Evolutionary conservation across 2,329 filamentous ascomycete genomes (phyloP).

Genomic region (Emmonsiellopsis sp.): DNA sequence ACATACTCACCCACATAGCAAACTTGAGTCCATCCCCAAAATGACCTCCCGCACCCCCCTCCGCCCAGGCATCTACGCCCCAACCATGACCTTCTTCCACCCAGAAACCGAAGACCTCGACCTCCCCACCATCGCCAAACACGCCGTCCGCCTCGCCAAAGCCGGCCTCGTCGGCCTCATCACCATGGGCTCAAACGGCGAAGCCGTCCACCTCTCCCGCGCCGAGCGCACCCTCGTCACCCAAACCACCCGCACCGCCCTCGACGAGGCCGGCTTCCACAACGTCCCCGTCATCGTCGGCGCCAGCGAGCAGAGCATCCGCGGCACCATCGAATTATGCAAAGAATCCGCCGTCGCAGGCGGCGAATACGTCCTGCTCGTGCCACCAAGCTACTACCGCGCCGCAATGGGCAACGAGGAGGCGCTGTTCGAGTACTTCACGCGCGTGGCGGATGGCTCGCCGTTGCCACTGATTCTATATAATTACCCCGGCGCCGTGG

Average conservation of each 20-base stretch:
- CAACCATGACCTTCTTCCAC: slow-evolving; percentile 86
- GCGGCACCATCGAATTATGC: slow-evolving; percentile 65
- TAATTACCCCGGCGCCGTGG: slow-evolving; percentile 82
- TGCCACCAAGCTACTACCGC: slow-evolving; percentile 77
- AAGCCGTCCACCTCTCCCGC: slow-evolving; percentile 73
- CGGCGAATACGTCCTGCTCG: slow-evolving; percentile 68
- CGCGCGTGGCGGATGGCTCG: slow-evolving; percentile 62
- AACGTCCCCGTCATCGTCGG: slow-evolving; percentile 71
- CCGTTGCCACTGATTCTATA: slow-evolving; percentile 72
- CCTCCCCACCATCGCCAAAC: slow-evolving; percentile 66
- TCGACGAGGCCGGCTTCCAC: slow-evolving; percentile 69
- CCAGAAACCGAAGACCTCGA: slow-evolving; percentile 75
- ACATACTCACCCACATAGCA: not conserved
- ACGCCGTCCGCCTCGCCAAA: slow-evolving; percentile 66
- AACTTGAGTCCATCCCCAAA: slow-evolving; percentile 10
- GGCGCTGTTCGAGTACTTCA: slow-evolving; percentile 64
- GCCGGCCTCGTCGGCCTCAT: slow-evolving; percentile 74
- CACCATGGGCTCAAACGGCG: slow-evolving; percentile 82
- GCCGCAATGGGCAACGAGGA: slow-evolving; percentile 61
- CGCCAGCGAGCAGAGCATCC: slow-evolving; percentile 70
- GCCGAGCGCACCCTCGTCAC: slow-evolving; percentile 69
- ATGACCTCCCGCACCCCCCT: slow-evolving; percentile 45
- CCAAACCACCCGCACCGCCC: slow-evolving; percentile 65
- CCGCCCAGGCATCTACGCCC: slow-evolving; percentile 75
- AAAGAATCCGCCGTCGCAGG: slow-evolving; percentile 57